Evolutionary conservation across 176 grass and related monocot species (phyloP).

Genomic region (Calamus simplicifolius): DNA sequence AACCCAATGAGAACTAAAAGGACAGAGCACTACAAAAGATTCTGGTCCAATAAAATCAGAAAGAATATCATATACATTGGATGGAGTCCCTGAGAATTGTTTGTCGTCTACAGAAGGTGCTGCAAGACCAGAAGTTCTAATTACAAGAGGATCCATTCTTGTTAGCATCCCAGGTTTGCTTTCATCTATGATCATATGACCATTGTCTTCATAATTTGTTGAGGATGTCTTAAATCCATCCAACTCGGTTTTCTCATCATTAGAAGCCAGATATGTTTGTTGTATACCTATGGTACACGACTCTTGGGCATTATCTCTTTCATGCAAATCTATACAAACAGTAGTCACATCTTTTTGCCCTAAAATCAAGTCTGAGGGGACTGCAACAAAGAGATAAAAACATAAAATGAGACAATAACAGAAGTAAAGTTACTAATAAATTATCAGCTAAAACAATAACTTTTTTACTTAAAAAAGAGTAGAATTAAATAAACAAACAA

Average conservation of each 20-base stretch:
- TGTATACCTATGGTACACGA: conserved; percentile 27
- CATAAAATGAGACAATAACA: neutral
- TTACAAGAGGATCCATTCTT: conserved; percentile 25
- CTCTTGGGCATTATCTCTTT: conserved; percentile 20
- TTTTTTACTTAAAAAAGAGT: no score
- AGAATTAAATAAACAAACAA: no score
- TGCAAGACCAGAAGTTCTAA: conserved; percentile 20
- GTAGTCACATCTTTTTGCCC: conserved; percentile 24
- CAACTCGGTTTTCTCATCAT: conserved; percentile 33
- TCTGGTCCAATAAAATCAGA: neutral
- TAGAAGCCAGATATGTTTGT: conserved; percentile 35
- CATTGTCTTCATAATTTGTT: conserved; percentile 34
- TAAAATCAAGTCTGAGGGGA: conserved; percentile 26
- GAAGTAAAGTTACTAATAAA: neutral
- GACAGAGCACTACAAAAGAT: neutral
- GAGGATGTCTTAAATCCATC: conserved; percentile 30
- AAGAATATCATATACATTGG: conserved; percentile 3
- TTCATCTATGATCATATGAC: conserved; percentile 29
- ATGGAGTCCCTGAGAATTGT: conserved; percentile 11
- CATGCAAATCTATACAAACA: conserved; percentile 37
- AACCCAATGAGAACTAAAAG: neutral
- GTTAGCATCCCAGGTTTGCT: conserved; percentile 4
- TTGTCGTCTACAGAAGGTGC: conserved; percentile 16
- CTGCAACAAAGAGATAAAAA: conserved; percentile 17
- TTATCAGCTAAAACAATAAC: no score